Percentiles rank a stretch among this genome's conserved stretches.
Conservation (phyloP, 2,329 filamentous ascomycete genomes). For the Pseudonectria foliicola region DNA sequence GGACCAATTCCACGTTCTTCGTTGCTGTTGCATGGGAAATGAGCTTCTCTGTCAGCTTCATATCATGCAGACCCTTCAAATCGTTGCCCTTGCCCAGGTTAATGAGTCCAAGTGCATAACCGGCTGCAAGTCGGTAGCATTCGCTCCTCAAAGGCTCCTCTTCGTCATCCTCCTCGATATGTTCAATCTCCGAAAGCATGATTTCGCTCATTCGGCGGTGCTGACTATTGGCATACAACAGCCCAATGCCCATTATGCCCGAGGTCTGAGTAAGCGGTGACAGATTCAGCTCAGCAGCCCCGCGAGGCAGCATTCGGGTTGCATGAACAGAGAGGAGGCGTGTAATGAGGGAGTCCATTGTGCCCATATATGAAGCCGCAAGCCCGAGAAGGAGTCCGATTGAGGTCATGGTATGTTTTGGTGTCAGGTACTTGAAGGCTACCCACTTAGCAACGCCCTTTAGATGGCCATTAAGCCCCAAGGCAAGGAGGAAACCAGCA, state of each 20-base stretch:
- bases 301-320: constrained; percentile 84
- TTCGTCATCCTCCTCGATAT: constrained; percentile 71
- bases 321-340: constrained; percentile 91
- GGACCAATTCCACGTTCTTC: constrained; percentile 86
- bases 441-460: constrained; percentile 95
- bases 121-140: constrained; percentile 91
- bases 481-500: constrained; percentile 82
- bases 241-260: constrained; percentile 91
- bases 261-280: constrained; percentile 92
- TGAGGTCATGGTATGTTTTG: constrained; percentile 98
- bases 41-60: constrained; percentile 84
- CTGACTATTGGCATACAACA: constrained; percentile 90
- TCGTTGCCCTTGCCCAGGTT: constrained; percentile 89
- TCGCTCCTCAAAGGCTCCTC: constrained; percentile 83
- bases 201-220: constrained; percentile 98
- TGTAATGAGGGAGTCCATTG: constrained; percentile 94
- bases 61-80: constrained; percentile 82
- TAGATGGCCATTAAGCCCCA: constrained; percentile 92
- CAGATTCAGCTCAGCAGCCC: constrained; percentile 88
- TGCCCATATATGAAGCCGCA: constrained; percentile 89
- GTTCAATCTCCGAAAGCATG: constrained; percentile 95
- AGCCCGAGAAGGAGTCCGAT: constrained; percentile 89
- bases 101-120: constrained; percentile 88
- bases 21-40: constrained; percentile 78
- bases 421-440: constrained; percentile 97